Conservation (phyloP, 2,329 filamentous ascomycete species). For the Tolypocladium inflatum region DNA sequence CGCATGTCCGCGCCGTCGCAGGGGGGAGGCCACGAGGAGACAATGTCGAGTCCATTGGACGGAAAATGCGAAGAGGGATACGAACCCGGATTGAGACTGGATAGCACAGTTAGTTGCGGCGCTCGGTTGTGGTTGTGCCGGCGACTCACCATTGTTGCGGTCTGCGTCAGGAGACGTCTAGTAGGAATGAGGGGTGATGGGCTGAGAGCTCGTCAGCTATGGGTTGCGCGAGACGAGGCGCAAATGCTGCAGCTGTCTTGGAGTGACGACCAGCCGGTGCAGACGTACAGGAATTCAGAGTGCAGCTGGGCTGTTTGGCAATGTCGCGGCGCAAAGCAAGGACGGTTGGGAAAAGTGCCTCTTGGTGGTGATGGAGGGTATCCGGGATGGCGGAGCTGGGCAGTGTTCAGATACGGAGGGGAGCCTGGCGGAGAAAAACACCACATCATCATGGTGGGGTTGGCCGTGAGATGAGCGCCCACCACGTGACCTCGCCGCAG, state of each 20-base stretch:
- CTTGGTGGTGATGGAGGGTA: conserved; percentile 3
- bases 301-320: background rate
- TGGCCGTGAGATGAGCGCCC: conserved; percentile 15
- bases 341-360: conserved; percentile 3
- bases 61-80: conserved; percentile 17
- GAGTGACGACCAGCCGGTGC: background rate
- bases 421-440: conserved; percentile 22
- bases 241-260: background rate
- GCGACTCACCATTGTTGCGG: conserved; percentile 31
- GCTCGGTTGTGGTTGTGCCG: conserved; percentile 1
- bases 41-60: background rate
- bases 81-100: conserved; percentile 62
- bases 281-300: background rate
- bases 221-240: background rate
- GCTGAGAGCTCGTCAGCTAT: conserved; percentile 14
- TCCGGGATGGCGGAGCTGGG: background rate
- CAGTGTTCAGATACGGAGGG: conserved; percentile 8
- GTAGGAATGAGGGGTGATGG: conserved; percentile 11
- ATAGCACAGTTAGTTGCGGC: background rate
- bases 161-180: conserved; percentile 18
- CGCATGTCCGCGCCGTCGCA: conserved; percentile 8
- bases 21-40: conserved; percentile 2
- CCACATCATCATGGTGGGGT: conserved; percentile 21
- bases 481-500: conserved; percentile 18
- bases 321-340: background rate